Conservation (phyloP, 2,329 filamentous ascomycete species). For the Fusarium drepaniforme region DNA sequence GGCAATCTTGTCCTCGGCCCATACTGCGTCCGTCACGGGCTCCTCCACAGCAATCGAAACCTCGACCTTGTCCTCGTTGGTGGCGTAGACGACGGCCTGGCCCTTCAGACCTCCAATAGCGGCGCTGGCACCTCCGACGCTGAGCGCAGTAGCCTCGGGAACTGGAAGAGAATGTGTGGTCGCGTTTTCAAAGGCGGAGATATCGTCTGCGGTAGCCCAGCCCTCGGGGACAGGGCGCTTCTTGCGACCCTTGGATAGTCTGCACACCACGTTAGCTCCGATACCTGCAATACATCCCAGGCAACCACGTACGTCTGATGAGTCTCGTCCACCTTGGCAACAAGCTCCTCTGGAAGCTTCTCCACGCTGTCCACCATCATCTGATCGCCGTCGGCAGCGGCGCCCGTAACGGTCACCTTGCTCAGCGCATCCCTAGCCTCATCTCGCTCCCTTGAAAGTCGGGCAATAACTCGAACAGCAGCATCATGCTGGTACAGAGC, state of each 20-base stretch:
- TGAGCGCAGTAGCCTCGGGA: conserved; percentile 62
- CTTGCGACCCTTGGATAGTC: conserved; percentile 87
- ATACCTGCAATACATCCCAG: background rate
- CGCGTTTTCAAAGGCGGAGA: conserved; percentile 64
- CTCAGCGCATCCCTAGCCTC: conserved; percentile 91
- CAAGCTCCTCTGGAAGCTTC: conserved; percentile 78
- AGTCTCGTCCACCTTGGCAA: conserved; percentile 81
- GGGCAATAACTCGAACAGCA: conserved; percentile 93
- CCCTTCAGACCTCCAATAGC: conserved; percentile 83
- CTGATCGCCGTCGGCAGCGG: conserved; percentile 75
- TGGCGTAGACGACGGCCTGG: conserved; percentile 79
- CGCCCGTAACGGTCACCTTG: conserved; percentile 79
- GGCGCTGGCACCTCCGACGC: conserved; percentile 71
- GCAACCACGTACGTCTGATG: conserved; percentile 76
- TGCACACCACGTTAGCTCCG: conserved; percentile 52
- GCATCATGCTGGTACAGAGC: conserved; percentile 98
- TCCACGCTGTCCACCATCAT: conserved; percentile 91
- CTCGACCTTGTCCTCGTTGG: conserved; percentile 75
- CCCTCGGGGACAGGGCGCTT: conserved; percentile 88
- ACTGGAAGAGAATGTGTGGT: conserved; percentile 62
- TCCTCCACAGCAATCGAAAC: conserved; percentile 75
- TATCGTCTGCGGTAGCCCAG: conserved; percentile 83
- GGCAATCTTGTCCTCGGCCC: conserved; percentile 76
- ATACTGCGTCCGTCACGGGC: conserved; percentile 74
- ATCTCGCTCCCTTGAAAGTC: conserved; percentile 90